Evolutionary conservation across 2,329 filamentous ascomycete species (phyloP).

Genomic region (Botrytis fabae): DNA sequence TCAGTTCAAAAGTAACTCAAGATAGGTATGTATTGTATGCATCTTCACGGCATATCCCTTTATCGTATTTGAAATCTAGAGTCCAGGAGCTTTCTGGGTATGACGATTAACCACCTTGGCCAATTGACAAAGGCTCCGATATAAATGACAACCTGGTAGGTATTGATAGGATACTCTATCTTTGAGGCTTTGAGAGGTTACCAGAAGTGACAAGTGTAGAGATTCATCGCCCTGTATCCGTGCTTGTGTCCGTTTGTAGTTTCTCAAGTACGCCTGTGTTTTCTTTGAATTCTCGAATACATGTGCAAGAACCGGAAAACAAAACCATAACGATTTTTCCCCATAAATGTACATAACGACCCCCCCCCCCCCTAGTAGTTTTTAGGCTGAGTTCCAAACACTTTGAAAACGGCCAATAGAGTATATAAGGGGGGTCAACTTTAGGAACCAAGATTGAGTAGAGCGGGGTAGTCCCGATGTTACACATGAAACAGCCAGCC

Average conservation of each 20-base stretch:
- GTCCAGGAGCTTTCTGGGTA: conserved; percentile 3
- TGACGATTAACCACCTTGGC: neutral
- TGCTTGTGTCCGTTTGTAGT: conserved; percentile 1
- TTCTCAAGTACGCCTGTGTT: neutral
- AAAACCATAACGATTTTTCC: neutral
- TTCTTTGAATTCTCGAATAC: neutral
- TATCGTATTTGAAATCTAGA: neutral
- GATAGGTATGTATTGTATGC: conserved; percentile 8
- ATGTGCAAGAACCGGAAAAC: neutral
- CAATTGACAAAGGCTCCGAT: neutral
- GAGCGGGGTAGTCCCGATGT: conserved; percentile 9
- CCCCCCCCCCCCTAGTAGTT: neutral
- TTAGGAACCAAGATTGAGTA: conserved; percentile 1
- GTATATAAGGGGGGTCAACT: neutral
- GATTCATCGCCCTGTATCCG: neutral
- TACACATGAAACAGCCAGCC: conserved; percentile 11
- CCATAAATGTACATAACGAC: neutral
- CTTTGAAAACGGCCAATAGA: neutral
- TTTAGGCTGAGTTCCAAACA: neutral
- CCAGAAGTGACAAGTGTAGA: conserved; percentile 9
- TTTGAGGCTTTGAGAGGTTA: neutral
- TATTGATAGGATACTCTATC: neutral
- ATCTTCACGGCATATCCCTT: conserved; percentile 5
- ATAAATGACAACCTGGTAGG: neutral
- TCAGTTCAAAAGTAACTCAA: conserved; percentile 13